A percentile compares a stretch with the other conserved stretches of the same genome.
Conservation (phyloP, 75 land plant species). For the Larix kaempferi region DNA sequence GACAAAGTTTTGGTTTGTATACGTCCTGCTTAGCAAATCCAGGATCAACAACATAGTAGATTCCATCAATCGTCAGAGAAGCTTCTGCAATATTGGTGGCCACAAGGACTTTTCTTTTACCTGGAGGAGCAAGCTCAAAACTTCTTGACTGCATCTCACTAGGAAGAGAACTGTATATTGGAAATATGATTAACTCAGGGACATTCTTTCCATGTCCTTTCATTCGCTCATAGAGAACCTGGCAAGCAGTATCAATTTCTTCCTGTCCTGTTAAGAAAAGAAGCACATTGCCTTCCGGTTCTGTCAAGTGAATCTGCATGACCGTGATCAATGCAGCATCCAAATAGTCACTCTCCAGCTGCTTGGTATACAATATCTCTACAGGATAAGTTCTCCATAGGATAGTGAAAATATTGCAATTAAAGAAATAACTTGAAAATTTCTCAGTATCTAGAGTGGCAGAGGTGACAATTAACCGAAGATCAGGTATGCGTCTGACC, state of each 20-base stretch:
- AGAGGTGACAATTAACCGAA: conserved; percentile 16
- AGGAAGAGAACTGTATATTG: too few species aligned
- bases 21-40: too few species aligned
- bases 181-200: background rate
- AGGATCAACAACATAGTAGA: too few species aligned
- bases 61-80: too few species aligned
- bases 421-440: conserved; percentile 26
- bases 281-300: conserved; percentile 3
- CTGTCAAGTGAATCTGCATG: conserved; percentile 18
- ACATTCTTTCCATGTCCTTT: conserved; percentile 3
- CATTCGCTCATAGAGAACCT: background rate
- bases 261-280: conserved; percentile 8
- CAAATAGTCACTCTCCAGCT: conserved; percentile 19
- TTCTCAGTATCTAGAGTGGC: conserved; percentile 42
- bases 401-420: conserved; percentile 9
- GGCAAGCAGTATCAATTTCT: conserved; percentile 6
- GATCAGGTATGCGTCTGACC: conserved; percentile 19
- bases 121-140: too few species aligned
- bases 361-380: background rate
- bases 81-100: too few species aligned
- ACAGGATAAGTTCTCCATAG: conserved; percentile 31
- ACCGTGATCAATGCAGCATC: conserved; percentile 20
- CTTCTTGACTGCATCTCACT: too few species aligned
- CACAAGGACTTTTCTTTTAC: too few species aligned
- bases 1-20: too few species aligned